These are phyloP conservation scores for Crithidia fasciculata DNA, from an alignment of 208 protist genomes.

Conservation along the genomic window DNA sequence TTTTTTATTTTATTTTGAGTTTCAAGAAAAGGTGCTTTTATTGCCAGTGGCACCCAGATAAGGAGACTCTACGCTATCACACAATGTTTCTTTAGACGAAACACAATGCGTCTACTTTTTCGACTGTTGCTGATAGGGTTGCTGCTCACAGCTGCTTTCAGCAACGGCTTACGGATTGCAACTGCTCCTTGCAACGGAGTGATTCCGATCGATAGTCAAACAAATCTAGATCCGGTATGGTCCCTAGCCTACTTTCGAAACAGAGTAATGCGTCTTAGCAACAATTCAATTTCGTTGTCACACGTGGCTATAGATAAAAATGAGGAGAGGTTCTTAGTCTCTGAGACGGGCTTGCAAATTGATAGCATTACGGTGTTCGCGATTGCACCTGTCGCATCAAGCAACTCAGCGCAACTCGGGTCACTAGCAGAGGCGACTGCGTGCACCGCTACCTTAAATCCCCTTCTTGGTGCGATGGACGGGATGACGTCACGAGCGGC, in stretches of 20 bases:
- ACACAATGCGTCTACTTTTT: background rate
- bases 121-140: slow-evolving; percentile 5
- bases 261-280: slow-evolving; percentile 17
- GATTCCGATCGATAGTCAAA: slow-evolving; percentile 71
- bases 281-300: slow-evolving; percentile 29
- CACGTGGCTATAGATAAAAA: slow-evolving; percentile 10
- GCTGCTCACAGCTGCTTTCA: background rate
- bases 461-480: slow-evolving; percentile 37
- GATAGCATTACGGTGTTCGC: slow-evolving; percentile 52
- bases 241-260: slow-evolving; percentile 28
- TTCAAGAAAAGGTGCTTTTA: background rate
- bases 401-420: background rate
- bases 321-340: slow-evolving; percentile 22
- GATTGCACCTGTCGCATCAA: slow-evolving; percentile 17
- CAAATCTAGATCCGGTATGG: slow-evolving; percentile 52
- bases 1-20: background rate
- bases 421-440: background rate
- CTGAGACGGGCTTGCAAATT: slow-evolving; percentile 40
- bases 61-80: background rate
- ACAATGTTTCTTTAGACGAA: background rate
- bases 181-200: slow-evolving; percentile 44
- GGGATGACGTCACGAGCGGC: slow-evolving; percentile 24
- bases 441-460: slow-evolving; percentile 41
- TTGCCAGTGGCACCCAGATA: no score
- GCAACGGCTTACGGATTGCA: slow-evolving; percentile 29